These are phyloP conservation scores for Solanum pinnatisectum DNA, from an alignment of 257 asterid genomes.

Conservation along the genomic window DNA sequence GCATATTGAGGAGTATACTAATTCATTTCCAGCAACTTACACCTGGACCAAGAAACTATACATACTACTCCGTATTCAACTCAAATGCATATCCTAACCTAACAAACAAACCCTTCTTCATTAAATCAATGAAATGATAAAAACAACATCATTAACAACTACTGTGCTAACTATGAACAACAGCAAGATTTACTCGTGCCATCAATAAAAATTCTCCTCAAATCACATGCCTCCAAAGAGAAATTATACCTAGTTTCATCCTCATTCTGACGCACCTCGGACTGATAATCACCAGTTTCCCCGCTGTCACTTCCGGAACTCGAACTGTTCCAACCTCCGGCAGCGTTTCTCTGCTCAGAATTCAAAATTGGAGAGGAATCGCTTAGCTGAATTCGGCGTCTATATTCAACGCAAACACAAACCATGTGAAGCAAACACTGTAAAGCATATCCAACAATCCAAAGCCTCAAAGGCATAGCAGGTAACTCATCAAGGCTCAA, in stretches of 20 bases:
- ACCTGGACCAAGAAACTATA: neutral
- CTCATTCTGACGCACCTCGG: slow-evolving; percentile 36
- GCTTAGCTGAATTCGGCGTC: slow-evolving; percentile 36
- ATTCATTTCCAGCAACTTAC: neutral
- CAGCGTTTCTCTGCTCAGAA: slow-evolving; percentile 8
- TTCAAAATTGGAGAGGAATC: slow-evolving; percentile 22
- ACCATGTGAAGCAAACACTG: slow-evolving; percentile 39
- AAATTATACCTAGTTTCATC: slow-evolving; percentile 59
- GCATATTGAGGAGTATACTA: neutral
- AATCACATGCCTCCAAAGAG: neutral
- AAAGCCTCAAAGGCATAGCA: slow-evolving; percentile 29
- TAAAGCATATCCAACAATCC: slow-evolving; percentile 34
- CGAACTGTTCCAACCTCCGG: slow-evolving; percentile 27
- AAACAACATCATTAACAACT: neutral
- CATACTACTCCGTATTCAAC: neutral
- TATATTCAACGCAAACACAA: slow-evolving; percentile 50
- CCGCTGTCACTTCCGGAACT: slow-evolving; percentile 76
- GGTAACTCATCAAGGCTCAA: slow-evolving; percentile 29
- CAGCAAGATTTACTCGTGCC: neutral
- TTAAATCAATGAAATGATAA: neutral
- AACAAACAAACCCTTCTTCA: neutral
- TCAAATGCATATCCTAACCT: neutral
- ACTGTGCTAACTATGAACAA: neutral
- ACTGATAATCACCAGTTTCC: slow-evolving; percentile 42
- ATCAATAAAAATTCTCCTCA: neutral